These are phyloP conservation scores for Calonectria naviculata DNA, from an alignment of 2,329 filamentous ascomycete genomes.

Conservation along the genomic window DNA sequence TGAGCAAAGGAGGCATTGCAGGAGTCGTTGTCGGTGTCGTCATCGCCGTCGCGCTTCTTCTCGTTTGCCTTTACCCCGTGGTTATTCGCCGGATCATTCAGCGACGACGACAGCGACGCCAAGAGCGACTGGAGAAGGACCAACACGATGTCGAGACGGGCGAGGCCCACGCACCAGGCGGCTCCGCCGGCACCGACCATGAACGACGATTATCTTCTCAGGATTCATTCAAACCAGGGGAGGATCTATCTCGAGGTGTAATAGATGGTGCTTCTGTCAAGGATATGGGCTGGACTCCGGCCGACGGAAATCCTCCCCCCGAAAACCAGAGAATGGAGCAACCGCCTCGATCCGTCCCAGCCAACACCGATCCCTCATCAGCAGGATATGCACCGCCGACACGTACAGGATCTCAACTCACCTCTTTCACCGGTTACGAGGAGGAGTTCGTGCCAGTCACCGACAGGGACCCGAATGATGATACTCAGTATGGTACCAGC, in stretches of 20 bases:
- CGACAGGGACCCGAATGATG: constrained; percentile 42
- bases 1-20: constrained; percentile 50
- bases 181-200: constrained; percentile 25
- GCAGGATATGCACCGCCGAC: constrained; percentile 20
- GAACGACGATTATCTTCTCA: constrained; percentile 49
- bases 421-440: constrained; percentile 35
- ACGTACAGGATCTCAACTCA: constrained; percentile 28
- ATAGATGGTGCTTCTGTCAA: constrained; percentile 36
- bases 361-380: constrained; percentile 29
- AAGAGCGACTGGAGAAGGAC: constrained; percentile 33
- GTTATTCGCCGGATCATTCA: constrained; percentile 46
- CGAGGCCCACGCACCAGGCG: constrained; percentile 29
- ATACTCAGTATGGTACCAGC: constrained; percentile 49
- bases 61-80: constrained; percentile 53
- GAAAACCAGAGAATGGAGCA: constrained; percentile 27
- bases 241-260: constrained; percentile 43
- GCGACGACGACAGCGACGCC: constrained; percentile 39
- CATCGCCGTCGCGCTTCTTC: constrained; percentile 45
- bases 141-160: constrained; percentile 41
- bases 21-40: constrained; percentile 51
- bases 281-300: constrained; percentile 39
- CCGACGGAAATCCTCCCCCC: constrained; percentile 28
- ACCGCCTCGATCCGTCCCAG: constrained; percentile 21
- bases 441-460: constrained; percentile 43
- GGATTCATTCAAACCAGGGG: constrained; percentile 48